Evolutionary conservation across 495 filamentous ascomycete genomes (phyloP).

Genomic region (Xylaria flabelliformis): DNA sequence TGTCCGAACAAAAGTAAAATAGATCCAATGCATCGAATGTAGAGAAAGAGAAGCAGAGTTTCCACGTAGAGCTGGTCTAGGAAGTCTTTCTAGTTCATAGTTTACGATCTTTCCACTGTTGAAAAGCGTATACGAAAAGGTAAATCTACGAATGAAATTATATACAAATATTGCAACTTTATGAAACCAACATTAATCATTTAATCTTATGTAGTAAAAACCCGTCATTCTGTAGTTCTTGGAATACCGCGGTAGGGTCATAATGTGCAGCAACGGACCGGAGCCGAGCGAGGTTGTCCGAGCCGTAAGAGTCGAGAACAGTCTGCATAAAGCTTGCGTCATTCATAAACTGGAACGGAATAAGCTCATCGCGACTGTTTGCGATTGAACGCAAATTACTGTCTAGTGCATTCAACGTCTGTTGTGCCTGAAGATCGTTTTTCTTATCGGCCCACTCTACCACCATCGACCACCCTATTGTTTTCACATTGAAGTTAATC

Average conservation of each 20-base stretch:
- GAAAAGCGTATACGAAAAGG: not conserved
- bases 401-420: not conserved
- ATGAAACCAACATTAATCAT: not conserved
- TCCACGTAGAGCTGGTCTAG: not conserved
- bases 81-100: not conserved
- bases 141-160: not conserved
- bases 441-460: not conserved
- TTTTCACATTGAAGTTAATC: not conserved
- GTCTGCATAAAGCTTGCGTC: not conserved
- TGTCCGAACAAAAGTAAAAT: not conserved
- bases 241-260: not conserved
- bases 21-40: not conserved
- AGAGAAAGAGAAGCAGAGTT: not conserved
- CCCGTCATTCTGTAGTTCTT: not conserved
- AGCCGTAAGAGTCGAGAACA: not conserved
- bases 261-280: not conserved
- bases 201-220: conserved; percentile 7
- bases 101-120: not conserved
- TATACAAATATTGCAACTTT: not conserved
- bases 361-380: not conserved
- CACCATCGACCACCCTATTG: not conserved
- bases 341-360: not conserved
- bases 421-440: not conserved
- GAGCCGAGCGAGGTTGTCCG: not conserved
- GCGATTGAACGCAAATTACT: not conserved